Evolutionary conservation across 164 flowering plant genomes (phyloP).

Genomic region (Vitis labrusca): DNA sequence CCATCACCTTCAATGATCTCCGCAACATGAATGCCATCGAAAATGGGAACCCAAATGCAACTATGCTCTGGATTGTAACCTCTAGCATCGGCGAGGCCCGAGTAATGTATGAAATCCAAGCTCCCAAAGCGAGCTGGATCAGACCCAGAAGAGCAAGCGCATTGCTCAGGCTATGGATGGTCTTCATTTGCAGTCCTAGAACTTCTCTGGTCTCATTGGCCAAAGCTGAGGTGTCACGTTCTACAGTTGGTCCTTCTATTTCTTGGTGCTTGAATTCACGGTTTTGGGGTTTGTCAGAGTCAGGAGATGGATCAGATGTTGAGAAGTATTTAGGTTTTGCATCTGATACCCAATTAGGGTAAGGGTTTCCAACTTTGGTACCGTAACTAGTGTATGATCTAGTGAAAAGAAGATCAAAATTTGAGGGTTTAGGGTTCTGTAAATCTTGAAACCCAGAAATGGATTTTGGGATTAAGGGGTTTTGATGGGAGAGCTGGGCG

Average conservation of each 20-base stretch:
- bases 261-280: slow-evolving; percentile 64
- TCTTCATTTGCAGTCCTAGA: slow-evolving; percentile 56
- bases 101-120: slow-evolving; percentile 63
- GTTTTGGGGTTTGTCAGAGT: slow-evolving; percentile 22
- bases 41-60: slow-evolving; percentile 78
- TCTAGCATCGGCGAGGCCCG: slow-evolving; percentile 41
- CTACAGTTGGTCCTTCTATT: slow-evolving; percentile 72
- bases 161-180: slow-evolving; percentile 61
- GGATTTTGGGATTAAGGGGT: neutral
- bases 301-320: slow-evolving; percentile 10
- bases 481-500: neutral
- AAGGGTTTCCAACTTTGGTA: slow-evolving; percentile 13
- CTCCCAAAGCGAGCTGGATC: slow-evolving; percentile 71
- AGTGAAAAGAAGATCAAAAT: neutral
- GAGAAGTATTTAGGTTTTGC: slow-evolving; percentile 17
- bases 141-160: slow-evolving; percentile 65
- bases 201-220: slow-evolving; percentile 71
- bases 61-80: slow-evolving; percentile 52
- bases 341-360: neutral
- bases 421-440: slow-evolving; percentile 4
- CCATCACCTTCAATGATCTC: slow-evolving; percentile 65
- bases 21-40: slow-evolving; percentile 72
- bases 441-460: neutral
- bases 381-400: slow-evolving; percentile 9
- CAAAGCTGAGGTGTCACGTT: slow-evolving; percentile 53